These are phyloP conservation scores for Biancaea sappan DNA, from an alignment of 306 rosid genomes.

Conservation along the genomic window DNA sequence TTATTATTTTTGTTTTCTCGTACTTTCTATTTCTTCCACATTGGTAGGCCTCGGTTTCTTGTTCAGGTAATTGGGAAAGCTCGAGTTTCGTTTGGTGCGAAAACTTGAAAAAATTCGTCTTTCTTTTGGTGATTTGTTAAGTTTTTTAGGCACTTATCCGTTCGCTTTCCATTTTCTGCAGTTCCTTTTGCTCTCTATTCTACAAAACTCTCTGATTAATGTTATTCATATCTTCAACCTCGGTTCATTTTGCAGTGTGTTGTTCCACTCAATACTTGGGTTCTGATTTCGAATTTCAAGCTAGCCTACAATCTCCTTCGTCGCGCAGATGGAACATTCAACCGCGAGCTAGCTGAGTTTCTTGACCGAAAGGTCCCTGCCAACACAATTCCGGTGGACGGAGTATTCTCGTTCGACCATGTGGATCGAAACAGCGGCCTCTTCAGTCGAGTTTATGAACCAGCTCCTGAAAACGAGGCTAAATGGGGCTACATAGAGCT, in stretches of 20 bases:
- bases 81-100: slow-evolving; percentile 38
- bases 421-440: slow-evolving; percentile 53
- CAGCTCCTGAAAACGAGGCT: slow-evolving; percentile 23
- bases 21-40: slow-evolving; percentile 41
- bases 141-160: not conserved
- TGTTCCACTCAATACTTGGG: slow-evolving; percentile 82
- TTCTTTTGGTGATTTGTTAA: slow-evolving; percentile 33
- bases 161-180: slow-evolving; percentile 14
- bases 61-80: slow-evolving; percentile 52
- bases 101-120: slow-evolving; percentile 20
- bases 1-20: slow-evolving; percentile 29
- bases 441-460: slow-evolving; percentile 56
- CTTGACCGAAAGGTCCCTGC: slow-evolving; percentile 66
- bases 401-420: slow-evolving; percentile 64
- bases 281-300: slow-evolving; percentile 77
- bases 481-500: slow-evolving; percentile 22
- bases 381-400: slow-evolving; percentile 55
- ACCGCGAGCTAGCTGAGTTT: slow-evolving; percentile 77
- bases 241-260: slow-evolving; percentile 46
- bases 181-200: slow-evolving; percentile 3
- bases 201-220: not conserved
- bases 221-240: slow-evolving; percentile 30
- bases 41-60: slow-evolving; percentile 49
- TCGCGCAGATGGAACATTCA: slow-evolving; percentile 74
- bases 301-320: slow-evolving; percentile 77